These are phyloP conservation scores for Sarocladiaceae sp. DNA, from an alignment of 2,329 filamentous ascomycete species.

Conservation along the genomic window DNA sequence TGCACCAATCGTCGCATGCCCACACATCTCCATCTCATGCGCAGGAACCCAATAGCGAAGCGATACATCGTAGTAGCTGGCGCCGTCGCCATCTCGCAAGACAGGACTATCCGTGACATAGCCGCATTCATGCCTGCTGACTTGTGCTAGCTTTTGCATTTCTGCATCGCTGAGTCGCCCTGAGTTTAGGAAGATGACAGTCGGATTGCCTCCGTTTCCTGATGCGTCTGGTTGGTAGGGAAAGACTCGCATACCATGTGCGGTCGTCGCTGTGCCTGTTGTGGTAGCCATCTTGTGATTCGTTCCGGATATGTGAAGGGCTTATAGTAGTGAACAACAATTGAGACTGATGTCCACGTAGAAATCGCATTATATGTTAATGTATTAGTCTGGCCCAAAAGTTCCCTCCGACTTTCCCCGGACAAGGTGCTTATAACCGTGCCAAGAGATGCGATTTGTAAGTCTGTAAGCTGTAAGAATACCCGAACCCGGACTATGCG, in stretches of 20 bases:
- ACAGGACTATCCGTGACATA: neutral
- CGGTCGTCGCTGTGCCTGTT: neutral
- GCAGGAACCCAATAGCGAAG: neutral
- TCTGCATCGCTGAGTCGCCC: neutral
- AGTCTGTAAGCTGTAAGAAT: too few relatives aligned
- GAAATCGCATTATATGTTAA: too few relatives aligned
- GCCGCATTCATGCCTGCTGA: neutral
- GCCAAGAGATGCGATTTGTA: too few relatives aligned
- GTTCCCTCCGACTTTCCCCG: too few relatives aligned
- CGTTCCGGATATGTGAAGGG: too few relatives aligned
- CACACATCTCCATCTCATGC: conserved; percentile 1
- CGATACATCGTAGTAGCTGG: neutral
- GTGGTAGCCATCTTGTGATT: too few relatives aligned
- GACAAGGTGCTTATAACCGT: too few relatives aligned
- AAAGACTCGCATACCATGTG: neutral
- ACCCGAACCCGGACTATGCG: too few relatives aligned
- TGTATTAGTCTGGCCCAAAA: too few relatives aligned
- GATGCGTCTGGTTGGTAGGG: neutral
- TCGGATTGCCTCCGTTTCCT: neutral
- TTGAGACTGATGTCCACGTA: too few relatives aligned
- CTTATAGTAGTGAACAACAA: too few relatives aligned
- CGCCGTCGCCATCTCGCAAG: neutral
- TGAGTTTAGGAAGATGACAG: neutral
- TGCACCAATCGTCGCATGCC: neutral
- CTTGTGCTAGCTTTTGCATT: neutral